Conservation (phyloP, 2,329 filamentous ascomycete genomes). For the Leptographium procerum region DNA sequence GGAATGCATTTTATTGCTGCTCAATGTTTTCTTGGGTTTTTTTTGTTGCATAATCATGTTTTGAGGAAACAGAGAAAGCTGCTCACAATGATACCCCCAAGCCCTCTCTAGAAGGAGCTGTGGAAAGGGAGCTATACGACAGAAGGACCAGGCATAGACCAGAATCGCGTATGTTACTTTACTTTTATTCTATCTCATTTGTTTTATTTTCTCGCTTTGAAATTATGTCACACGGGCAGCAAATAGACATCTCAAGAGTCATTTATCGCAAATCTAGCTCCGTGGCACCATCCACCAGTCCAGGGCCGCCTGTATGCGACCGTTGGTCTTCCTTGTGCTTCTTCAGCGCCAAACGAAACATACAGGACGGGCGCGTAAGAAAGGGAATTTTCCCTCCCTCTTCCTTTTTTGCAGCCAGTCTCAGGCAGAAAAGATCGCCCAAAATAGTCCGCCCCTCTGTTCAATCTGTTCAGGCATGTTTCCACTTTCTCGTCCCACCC, state of each 20-base stretch:
- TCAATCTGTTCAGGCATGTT: no score
- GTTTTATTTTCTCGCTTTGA: neutral
- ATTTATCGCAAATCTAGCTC: neutral
- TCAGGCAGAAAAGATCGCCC: no score
- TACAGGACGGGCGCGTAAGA: no score
- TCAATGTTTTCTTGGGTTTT: neutral
- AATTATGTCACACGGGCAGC: neutral
- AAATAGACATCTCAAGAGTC: neutral
- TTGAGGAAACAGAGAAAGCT: neutral
- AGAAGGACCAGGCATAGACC: neutral
- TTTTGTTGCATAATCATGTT: neutral
- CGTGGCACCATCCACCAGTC: neutral
- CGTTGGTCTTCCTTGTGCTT: no score
- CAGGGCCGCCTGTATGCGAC: no score
- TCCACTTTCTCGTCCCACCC: no score
- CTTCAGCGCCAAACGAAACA: no score
- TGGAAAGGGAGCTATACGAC: neutral
- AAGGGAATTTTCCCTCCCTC: no score
- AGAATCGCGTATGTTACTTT: neutral
- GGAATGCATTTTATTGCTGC: neutral
- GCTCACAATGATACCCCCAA: neutral
- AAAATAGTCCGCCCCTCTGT: no score
- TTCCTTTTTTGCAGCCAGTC: no score
- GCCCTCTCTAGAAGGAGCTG: neutral
- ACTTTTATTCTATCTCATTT: neutral